Conservation (phyloP, 108 stramenopile species). For the Conticribra weissflogii region DNA sequence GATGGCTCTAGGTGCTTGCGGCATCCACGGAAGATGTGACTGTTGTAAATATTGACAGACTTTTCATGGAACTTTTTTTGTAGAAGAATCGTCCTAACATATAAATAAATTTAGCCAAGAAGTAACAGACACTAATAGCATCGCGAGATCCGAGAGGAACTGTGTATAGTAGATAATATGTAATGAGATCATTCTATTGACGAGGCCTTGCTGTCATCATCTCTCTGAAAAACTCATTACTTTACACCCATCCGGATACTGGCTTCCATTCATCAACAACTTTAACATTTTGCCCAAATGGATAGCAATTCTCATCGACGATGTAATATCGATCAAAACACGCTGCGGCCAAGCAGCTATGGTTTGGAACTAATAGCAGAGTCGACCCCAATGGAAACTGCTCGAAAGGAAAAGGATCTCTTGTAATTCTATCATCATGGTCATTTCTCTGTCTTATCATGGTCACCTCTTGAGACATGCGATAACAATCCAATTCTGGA, state of each 20-base stretch:
- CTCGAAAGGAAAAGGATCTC: constrained; percentile 26
- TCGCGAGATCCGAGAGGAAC: too few relatives aligned
- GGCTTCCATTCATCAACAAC: constrained; percentile 39
- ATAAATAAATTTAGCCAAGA: too few relatives aligned
- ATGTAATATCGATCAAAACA: constrained; percentile 44
- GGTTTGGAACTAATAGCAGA: constrained; percentile 34
- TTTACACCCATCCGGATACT: constrained; percentile 19
- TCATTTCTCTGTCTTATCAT: constrained; percentile 30
- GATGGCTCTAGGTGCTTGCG: too few relatives aligned
- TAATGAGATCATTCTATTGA: too few relatives aligned
- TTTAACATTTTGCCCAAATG: neutral
- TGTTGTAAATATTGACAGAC: too few relatives aligned
- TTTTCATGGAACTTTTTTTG: too few relatives aligned
- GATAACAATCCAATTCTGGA: constrained; percentile 39
- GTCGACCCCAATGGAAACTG: constrained; percentile 40
- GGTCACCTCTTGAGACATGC: constrained; percentile 47
- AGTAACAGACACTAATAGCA: too few relatives aligned
- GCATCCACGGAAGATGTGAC: too few relatives aligned
- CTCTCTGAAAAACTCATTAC: too few relatives aligned
- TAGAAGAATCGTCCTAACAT: too few relatives aligned
- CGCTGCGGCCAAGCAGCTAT: constrained; percentile 46
- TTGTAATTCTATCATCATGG: neutral
- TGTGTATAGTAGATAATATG: too few relatives aligned
- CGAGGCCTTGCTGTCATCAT: too few relatives aligned
- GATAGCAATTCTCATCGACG: constrained; percentile 20